Base-by-base conservation (phyloP, 2,329 filamentous ascomycete genomes). In the Penicillium sp. region DNA sequence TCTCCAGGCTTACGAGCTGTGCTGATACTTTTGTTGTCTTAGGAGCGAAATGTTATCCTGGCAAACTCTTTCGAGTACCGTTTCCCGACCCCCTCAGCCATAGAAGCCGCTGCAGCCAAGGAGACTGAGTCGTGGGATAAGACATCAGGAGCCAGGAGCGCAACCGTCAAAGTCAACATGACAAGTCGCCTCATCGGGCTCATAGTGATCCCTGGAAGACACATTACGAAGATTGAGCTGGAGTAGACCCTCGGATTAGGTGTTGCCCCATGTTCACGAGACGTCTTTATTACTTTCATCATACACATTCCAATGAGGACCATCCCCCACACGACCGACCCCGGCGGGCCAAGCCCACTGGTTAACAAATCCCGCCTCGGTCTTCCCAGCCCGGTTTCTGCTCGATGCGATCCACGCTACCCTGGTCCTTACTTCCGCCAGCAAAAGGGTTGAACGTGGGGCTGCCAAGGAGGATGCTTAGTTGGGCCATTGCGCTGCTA, bases 21-120 rank as follows among this genome's bases (percentile, higher is more conserved):
- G 38, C 52, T 58, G 48, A 58, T 33, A 28, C 10, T 31, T 20
- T 8, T 24, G 20, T 15, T 12, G 23, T 7, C n/a, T 42, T 23
- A 95, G 90, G 88, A 95, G 54, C 82, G 81, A 62, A 96, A 98
- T 64, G 80, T 97, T 57, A 89, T 98, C 45, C 82, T 98, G 45
- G 80, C 86, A 31, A 80, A 87, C 58, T 88, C 92, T 0, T 87
- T 93, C 70, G 93, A 98, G 71, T 97, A 96, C 71, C 87, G 92
- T 2, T 80, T 83, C 50, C 90, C 90, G 1, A 80, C 82, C 1
- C 66, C 72, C 15, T 72, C 77, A 9, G 72, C 74, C 2, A 70
- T 76, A 49, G 33, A 49, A 35, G 64, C 78, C 52, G 69, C 67
- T 20, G 70, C 68, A 20, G 75, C 71, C 12, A 59, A 58, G 35